Evolutionary conservation across 805 yeast species (phyloP).

Genomic region (Metschnikowia drakensbergensis): DNA sequence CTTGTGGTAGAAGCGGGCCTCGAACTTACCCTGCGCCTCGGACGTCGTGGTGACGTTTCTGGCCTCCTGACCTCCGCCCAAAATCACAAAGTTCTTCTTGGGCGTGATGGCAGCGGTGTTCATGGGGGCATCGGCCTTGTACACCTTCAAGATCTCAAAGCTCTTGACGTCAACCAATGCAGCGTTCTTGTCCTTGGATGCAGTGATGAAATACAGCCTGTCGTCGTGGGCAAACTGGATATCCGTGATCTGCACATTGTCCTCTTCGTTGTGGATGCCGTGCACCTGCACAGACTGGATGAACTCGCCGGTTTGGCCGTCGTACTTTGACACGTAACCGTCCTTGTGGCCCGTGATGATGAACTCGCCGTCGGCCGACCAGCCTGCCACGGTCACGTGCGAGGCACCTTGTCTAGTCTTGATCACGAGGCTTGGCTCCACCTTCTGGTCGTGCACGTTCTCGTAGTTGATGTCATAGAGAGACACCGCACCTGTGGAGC

Average conservation of each 20-base stretch:
- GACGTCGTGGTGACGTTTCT: constrained; percentile 97
- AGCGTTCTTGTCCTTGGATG: constrained; percentile 89
- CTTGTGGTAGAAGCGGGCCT: constrained; percentile 93
- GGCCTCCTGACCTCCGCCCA: constrained; percentile 99
- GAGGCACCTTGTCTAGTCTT: constrained; percentile 54
- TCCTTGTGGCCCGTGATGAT: constrained; percentile 86
- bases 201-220: constrained; percentile 82
- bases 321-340: constrained; percentile 79
- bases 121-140: constrained; percentile 86
- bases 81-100: constrained; percentile 80
- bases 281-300: constrained; percentile 60
- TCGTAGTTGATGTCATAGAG: constrained; percentile 60
- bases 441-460: constrained; percentile 40
- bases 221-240: constrained; percentile 81
- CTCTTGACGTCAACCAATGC: constrained; percentile 73
- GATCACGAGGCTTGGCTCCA: constrained; percentile 58
- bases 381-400: constrained; percentile 78
- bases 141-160: constrained; percentile 67
- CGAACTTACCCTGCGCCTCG: constrained; percentile 90
- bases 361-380: constrained; percentile 71
- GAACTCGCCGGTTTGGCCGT: constrained; percentile 70
- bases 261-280: constrained; percentile 55
- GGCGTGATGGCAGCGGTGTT: constrained; percentile 96
- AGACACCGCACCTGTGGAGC: constrained; percentile 70
- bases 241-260: constrained; percentile 60